These are phyloP conservation scores for Candida albicans DNA, from an alignment of 1,139 yeast genomes.

Conservation along the genomic window DNA sequence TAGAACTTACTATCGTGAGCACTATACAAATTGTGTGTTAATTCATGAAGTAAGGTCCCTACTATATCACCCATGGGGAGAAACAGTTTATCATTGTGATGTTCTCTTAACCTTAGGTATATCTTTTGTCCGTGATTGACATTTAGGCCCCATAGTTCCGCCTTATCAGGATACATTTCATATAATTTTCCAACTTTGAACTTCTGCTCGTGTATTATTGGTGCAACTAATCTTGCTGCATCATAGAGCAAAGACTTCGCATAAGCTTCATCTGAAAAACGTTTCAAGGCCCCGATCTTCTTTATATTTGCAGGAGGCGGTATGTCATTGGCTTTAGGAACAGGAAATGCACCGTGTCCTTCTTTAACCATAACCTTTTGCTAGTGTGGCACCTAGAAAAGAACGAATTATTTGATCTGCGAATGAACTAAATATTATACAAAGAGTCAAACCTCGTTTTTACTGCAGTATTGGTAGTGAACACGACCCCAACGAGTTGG, in stretches of 20 bases:
- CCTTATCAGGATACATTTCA: conserved; percentile 82
- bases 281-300: conserved; percentile 57
- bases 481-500: too few relatives aligned
- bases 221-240: conserved; percentile 64
- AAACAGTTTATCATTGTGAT: conserved; percentile 56
- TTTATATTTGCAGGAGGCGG: conserved; percentile 52
- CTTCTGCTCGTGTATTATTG: conserved; percentile 68
- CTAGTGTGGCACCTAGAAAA: not conserved
- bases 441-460: too few relatives aligned
- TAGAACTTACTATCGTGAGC: conserved; percentile 80
- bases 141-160: conserved; percentile 72
- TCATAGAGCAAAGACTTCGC: conserved; percentile 62
- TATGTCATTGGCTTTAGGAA: conserved; percentile 15
- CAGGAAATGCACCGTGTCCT: conserved; percentile 13
- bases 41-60: conserved; percentile 87
- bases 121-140: conserved; percentile 83
- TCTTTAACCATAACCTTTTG: conserved; percentile 16
- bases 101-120: conserved; percentile 66
- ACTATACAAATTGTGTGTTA: conserved; percentile 77
- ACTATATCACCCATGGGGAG: conserved; percentile 65
- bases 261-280: conserved; percentile 52
- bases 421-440: not conserved
- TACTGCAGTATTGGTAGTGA: too few relatives aligned
- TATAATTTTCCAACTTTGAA: conserved; percentile 68
- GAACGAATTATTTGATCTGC: not conserved